Percentiles rank a stretch among this genome's conserved stretches.
Conservation (phyloP, 2,329 filamentous ascomycete genomes). For the Ophiostoma tasmaniense region DNA sequence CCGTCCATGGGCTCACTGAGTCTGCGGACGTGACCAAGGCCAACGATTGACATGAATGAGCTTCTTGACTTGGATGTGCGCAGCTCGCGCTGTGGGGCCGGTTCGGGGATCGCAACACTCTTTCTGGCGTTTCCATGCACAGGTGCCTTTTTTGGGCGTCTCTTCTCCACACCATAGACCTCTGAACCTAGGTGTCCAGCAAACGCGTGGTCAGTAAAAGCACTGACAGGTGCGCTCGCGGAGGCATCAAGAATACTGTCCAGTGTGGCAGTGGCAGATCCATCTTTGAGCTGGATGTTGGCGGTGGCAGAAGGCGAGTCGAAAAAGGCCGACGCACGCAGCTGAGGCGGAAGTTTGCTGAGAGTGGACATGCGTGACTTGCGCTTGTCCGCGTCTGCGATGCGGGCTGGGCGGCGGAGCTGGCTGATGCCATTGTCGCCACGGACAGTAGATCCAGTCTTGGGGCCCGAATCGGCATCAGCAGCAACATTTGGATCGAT, state of each 20-base stretch:
- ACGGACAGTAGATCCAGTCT: background rate
- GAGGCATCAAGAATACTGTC: constrained; percentile 90
- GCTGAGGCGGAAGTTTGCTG: constrained; percentile 63
- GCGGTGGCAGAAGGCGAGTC: constrained; percentile 52
- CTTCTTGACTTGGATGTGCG: constrained; percentile 26
- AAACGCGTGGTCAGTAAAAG: constrained; percentile 84
- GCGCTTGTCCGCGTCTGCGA: constrained; percentile 30
- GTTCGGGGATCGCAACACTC: background rate
- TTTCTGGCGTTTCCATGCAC: background rate
- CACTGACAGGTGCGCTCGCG: constrained; percentile 74
- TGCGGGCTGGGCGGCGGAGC: constrained; percentile 25
- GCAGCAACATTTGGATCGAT: background rate
- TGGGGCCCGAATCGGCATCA: constrained; percentile 5
- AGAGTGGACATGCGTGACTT: constrained; percentile 31
- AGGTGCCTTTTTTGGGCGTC: constrained; percentile 28
- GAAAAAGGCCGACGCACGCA: constrained; percentile 88
- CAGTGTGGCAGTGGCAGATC: constrained; percentile 79
- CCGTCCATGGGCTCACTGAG: constrained; percentile 16
- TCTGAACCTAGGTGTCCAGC: constrained; percentile 67
- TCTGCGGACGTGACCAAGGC: constrained; percentile 28
- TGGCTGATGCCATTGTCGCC: constrained; percentile 21
- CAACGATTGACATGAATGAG: constrained; percentile 42
- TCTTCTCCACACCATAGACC: constrained; percentile 59
- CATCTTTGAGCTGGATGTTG: constrained; percentile 54
- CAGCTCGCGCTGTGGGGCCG: constrained; percentile 25